These are phyloP conservation scores for Blastomyces parvus DNA, from an alignment of 2,329 filamentous ascomycete species.

Conservation along the genomic window DNA sequence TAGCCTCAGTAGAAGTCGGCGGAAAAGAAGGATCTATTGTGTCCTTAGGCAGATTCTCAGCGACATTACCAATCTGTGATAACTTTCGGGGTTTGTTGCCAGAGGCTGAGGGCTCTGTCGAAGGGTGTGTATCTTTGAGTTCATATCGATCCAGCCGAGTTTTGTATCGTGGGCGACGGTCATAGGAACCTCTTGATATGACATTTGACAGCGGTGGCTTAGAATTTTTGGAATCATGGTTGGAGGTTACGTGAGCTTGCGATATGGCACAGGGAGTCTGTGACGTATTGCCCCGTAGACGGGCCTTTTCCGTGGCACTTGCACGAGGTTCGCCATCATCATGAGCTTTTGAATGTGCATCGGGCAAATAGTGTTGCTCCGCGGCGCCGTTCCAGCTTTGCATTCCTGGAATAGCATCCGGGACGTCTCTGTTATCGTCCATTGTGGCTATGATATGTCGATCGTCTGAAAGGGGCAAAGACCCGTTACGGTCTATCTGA, in stretches of 20 bases:
- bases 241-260: background rate
- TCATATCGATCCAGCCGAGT: constrained; percentile 51
- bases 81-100: background rate
- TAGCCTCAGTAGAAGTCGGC: background rate
- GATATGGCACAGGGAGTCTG: background rate
- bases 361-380: background rate
- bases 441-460: background rate
- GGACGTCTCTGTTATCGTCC: background rate
- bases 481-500: background rate
- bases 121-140: constrained; percentile 22
- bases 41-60: background rate
- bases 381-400: background rate
- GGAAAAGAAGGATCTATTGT: background rate
- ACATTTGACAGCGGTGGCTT: background rate
- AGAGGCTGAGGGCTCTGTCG: background rate
- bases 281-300: too few relatives aligned
- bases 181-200: constrained; percentile 13
- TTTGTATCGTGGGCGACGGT: constrained; percentile 46
- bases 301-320: background rate
- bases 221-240: background rate
- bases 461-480: background rate
- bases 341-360: background rate
- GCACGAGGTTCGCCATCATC: background rate
- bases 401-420: background rate
- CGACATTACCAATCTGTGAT: background rate